These are phyloP conservation scores for Trapa incisa DNA, from an alignment of 345 rosid genomes.

Conservation along the genomic window DNA sequence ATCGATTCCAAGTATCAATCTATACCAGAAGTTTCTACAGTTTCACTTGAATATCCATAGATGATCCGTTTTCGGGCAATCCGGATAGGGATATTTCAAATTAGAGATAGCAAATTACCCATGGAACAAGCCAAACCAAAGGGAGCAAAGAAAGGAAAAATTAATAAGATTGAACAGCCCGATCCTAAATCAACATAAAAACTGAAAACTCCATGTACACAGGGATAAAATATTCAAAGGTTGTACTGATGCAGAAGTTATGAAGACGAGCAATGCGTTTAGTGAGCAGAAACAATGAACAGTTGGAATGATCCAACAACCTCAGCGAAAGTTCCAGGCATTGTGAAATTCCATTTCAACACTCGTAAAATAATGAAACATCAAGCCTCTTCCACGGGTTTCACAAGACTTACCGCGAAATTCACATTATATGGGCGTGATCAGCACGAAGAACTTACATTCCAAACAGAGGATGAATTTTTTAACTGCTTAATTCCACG, in stretches of 20 bases:
- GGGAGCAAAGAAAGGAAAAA: not conserved
- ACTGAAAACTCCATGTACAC: not conserved
- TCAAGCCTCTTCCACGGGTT: not conserved
- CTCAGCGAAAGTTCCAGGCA: not conserved
- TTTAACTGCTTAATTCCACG: not conserved
- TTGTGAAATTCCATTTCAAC: not conserved
- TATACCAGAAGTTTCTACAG: not conserved
- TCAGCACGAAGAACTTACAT: not conserved
- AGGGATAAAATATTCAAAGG: not conserved
- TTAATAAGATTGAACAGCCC: not conserved
- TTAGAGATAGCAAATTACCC: not conserved
- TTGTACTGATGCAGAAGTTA: not conserved
- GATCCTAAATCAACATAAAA: not conserved
- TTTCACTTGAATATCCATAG: not conserved
- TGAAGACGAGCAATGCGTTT: not conserved
- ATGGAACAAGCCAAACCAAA: not conserved
- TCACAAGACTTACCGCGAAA: not conserved
- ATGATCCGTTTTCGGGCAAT: not conserved
- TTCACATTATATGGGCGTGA: not conserved
- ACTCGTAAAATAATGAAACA: not conserved
- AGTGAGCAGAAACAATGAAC: not conserved
- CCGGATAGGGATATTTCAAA: not conserved
- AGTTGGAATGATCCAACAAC: not conserved
- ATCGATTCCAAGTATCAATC: not conserved
- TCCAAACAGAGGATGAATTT: not conserved